Percentiles rank a stretch among this genome's conserved stretches.
Evolutionary conservation across 2,329 filamentous ascomycete species (phyloP).

Genomic region (Truncatella angustata): DNA sequence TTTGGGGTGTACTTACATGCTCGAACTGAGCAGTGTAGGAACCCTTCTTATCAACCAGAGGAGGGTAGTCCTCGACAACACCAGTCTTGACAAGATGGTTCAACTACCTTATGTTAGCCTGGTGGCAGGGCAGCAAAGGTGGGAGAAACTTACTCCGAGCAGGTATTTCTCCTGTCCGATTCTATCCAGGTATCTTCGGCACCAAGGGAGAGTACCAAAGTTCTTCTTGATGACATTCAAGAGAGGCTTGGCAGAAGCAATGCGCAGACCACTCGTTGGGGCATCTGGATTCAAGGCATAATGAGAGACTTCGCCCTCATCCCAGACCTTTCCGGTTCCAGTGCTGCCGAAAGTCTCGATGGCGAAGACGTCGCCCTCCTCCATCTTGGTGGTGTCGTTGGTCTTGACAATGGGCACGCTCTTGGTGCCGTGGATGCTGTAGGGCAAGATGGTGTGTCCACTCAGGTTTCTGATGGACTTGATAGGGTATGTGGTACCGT

Average conservation of each 20-base stretch:
- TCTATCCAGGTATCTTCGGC: constrained; percentile 84
- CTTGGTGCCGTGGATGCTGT: constrained; percentile 89
- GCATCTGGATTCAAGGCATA: constrained; percentile 76
- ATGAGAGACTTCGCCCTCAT: constrained; percentile 88
- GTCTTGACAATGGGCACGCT: constrained; percentile 92
- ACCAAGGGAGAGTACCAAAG: constrained; percentile 90
- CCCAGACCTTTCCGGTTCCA: constrained; percentile 81
- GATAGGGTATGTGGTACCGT: constrained; percentile 74
- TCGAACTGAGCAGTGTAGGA: constrained; percentile 94
- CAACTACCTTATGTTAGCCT: constrained; percentile 51
- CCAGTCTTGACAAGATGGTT: constrained; percentile 82
- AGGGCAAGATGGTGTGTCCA: constrained; percentile 85
- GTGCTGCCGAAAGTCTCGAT: constrained; percentile 97
- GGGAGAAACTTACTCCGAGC: constrained; percentile 64
- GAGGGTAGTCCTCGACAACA: constrained; percentile 88
- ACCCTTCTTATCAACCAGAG: constrained; percentile 87
- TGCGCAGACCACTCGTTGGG: constrained; percentile 70
- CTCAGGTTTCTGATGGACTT: constrained; percentile 86
- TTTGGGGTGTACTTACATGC: constrained; percentile 66
- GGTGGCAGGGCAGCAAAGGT: not conserved
- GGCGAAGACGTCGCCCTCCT: constrained; percentile 92
- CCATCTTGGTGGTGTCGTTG: constrained; percentile 90
- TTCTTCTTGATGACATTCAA: constrained; percentile 93
- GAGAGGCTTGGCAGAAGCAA: constrained; percentile 81
- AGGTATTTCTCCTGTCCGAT: constrained; percentile 95